Base-by-base conservation (phyloP, 495 filamentous ascomycete genomes). In the Melanomma pulvis-pyrius region DNA sequence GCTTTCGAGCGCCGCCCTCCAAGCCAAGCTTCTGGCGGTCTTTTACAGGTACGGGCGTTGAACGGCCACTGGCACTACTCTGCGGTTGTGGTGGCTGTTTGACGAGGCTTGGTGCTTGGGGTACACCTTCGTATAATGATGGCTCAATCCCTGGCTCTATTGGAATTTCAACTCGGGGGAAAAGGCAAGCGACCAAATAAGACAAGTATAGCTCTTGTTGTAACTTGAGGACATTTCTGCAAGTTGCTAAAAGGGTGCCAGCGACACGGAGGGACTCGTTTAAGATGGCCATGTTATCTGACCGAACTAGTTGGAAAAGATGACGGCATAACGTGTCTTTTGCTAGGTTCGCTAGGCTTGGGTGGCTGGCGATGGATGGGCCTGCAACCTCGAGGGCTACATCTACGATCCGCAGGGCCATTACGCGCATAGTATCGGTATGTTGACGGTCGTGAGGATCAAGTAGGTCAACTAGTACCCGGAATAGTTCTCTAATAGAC, bases 121-220 rank as follows among this genome's bases (percentile, higher is more conserved):
- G 94, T 36, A 99, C 92, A 17, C 93, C 94, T 69, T 93, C 88
- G 76, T 99, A 99, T 9, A 99, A 82, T 8, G 87, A 84, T 46
- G 96, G 93, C 74, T 97, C 87, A 53, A 99, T 97, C 32, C 90
- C 91, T 1, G 91, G 82, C 65, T 99, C 94, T 57, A 86, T 82
- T 0, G 96, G 96, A 62, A 99, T 97, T 61, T 96, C 92, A 25
- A 98, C 88, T 19, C 87, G 83, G 1, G 96, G 94, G 72, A 97
- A 93, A 39, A 99, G 82, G 74, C 94, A 99, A 13, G 92, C 91
- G 29, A 98, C 89, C 30, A 99, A 77, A 75, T 99, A 99, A 0
- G 92, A 96, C 34, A 99, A 78, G 72, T 93, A 99, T 2, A 99
- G 82, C 77, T 99, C 94, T 80, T 99, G 94, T 72, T 99, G 94